These are phyloP conservation scores for Neopestalotiopsis sp. DNA, from an alignment of 2,329 filamentous ascomycete species.

Conservation along the genomic window DNA sequence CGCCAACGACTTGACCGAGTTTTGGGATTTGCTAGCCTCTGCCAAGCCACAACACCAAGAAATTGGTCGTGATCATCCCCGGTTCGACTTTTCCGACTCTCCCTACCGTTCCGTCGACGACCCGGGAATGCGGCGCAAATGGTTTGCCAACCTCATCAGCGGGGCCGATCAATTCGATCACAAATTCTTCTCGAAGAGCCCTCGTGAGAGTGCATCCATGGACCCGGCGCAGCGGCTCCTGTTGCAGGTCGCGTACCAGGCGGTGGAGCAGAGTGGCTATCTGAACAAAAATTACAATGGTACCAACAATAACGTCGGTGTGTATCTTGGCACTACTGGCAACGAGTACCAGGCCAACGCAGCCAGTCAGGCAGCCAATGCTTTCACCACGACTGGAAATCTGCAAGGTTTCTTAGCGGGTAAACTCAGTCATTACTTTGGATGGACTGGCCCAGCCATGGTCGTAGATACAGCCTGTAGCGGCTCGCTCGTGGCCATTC, in stretches of 20 bases:
- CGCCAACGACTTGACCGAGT: conserved; percentile 40
- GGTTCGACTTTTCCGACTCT: conserved; percentile 31
- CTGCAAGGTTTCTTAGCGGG: conserved; percentile 29
- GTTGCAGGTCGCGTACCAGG: conserved; percentile 31
- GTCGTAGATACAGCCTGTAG: conserved; percentile 41
- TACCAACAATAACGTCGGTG: conserved; percentile 35
- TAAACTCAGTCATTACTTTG: conserved; percentile 37
- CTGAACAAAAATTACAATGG: conserved; percentile 29
- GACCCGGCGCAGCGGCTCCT: conserved; percentile 28
- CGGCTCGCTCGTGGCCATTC: conserved; percentile 38
- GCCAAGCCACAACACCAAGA: no score
- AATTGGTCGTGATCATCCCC: conserved; percentile 33
- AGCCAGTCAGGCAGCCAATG: conserved; percentile 39
- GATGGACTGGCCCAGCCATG: conserved; percentile 36
- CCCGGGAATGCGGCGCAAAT: conserved; percentile 27
- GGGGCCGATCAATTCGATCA: conserved; percentile 33
- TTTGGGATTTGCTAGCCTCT: conserved; percentile 35
- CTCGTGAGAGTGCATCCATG: conserved; percentile 24
- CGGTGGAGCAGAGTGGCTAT: conserved; percentile 35
- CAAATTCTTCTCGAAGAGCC: conserved; percentile 32
- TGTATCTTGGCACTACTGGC: conserved; percentile 41
- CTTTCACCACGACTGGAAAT: conserved; percentile 39
- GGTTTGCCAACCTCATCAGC: conserved; percentile 32
- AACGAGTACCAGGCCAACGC: conserved; percentile 49
- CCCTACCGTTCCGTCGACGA: conserved; percentile 27